A percentile compares a stretch with the other conserved stretches of the same genome.
phyloP scores from a whole-genome alignment of 805 yeast species.

The Wickerhamiella galacta region DNA sequence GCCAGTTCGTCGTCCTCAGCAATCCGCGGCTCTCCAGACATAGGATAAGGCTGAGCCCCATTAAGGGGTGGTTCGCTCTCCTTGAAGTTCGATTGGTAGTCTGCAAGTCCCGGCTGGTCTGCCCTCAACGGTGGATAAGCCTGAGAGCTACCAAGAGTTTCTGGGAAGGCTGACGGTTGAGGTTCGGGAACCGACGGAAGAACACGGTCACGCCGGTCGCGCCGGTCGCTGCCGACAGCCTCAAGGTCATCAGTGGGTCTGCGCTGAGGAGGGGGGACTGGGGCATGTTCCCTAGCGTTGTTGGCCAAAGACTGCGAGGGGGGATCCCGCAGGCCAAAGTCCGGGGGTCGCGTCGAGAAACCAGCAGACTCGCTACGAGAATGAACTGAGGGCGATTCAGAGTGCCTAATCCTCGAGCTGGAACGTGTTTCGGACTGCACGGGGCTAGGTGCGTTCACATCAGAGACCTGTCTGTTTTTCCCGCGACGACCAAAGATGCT shows the following conservation, averaged over 20 bases:
- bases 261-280: conserved; percentile 3
- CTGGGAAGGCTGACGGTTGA: too few species aligned
- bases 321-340: conserved; percentile 8
- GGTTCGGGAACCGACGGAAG: too few species aligned
- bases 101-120: background rate
- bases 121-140: too few species aligned
- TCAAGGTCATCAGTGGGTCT: conserved; percentile 4
- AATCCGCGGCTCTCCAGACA: background rate
- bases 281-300: background rate
- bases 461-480: conserved; percentile 8
- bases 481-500: conserved; percentile 22
- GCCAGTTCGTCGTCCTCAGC: background rate
- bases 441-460: too few species aligned
- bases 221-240: too few species aligned
- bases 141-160: too few species aligned
- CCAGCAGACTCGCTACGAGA: too few species aligned
- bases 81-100: background rate
- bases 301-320: conserved; percentile 3
- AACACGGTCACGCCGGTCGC: too few species aligned
- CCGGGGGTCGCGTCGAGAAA: conserved; percentile 10
- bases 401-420: too few species aligned
- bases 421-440: too few species aligned
- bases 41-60: background rate
- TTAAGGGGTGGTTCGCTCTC: background rate
- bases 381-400: too few species aligned